Percentiles rank a stretch among this genome's conserved stretches.
phyloP scores from a whole-genome alignment of 2,329 filamentous ascomycete species.

The Epichloe festucae region DNA sequence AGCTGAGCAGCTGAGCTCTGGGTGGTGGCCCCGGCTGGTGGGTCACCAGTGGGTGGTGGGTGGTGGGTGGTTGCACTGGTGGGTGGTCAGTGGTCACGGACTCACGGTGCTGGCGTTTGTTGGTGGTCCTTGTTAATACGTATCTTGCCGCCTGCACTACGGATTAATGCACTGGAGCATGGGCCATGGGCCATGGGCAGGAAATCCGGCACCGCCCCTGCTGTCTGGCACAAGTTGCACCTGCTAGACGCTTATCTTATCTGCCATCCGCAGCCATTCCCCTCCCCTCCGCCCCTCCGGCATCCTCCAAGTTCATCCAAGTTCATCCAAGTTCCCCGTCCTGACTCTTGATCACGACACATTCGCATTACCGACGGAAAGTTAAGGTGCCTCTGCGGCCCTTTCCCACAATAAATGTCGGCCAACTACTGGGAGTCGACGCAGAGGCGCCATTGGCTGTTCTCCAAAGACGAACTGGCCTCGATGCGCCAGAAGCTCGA shows the following conservation, averaged over 20 bases:
- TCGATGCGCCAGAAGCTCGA: constrained; percentile 64
- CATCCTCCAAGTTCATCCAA: background rate
- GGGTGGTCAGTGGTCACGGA: too few species aligned
- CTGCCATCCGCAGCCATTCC: background rate
- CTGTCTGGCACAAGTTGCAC: too few species aligned
- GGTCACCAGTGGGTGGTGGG: background rate
- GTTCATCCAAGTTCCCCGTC: background rate
- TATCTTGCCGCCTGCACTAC: too few species aligned
- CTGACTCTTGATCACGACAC: background rate
- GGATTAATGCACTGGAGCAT: too few species aligned
- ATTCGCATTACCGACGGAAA: background rate
- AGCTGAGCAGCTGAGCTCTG: background rate
- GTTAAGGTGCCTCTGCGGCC: constrained; percentile 5
- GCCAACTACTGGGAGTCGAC: constrained; percentile 96
- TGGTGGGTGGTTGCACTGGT: too few species aligned
- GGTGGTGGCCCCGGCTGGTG: background rate
- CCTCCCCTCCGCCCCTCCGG: too few species aligned
- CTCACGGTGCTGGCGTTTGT: too few species aligned
- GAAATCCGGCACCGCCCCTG: too few species aligned
- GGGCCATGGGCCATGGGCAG: too few species aligned
- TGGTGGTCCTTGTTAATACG: too few species aligned
- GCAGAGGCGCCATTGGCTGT: constrained; percentile 82
- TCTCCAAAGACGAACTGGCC: constrained; percentile 68
- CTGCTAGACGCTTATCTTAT: too few species aligned
- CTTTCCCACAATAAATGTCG: constrained; percentile 47